These are phyloP conservation scores for Diaporthe batatas DNA, from an alignment of 2,329 filamentous ascomycete genomes.

Conservation along the genomic window DNA sequence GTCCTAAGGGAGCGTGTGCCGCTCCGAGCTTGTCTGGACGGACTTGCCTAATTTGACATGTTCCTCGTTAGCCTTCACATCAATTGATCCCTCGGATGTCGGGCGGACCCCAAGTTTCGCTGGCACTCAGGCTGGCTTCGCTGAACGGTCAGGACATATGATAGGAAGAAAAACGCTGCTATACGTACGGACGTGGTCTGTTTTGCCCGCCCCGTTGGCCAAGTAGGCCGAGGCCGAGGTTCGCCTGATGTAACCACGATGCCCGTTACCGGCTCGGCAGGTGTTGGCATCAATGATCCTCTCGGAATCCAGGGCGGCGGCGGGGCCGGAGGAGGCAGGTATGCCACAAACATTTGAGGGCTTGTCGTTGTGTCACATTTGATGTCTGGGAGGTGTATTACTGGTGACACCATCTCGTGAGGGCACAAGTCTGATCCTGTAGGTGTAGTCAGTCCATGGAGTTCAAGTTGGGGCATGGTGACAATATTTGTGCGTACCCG, in stretches of 20 bases:
- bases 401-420: background rate
- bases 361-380: background rate
- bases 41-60: background rate
- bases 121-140: background rate
- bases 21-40: background rate
- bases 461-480: background rate
- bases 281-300: background rate
- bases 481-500: too few relatives aligned
- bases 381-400: background rate
- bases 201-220: background rate
- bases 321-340: background rate
- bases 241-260: background rate
- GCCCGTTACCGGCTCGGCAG: background rate
- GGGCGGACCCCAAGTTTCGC: background rate
- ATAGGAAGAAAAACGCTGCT: background rate
- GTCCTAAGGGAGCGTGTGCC: background rate
- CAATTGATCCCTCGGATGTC: too few relatives aligned
- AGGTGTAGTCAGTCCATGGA: background rate
- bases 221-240: background rate
- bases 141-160: background rate
- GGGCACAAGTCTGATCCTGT: background rate
- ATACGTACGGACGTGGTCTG: background rate
- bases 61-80: background rate
- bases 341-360: background rate
- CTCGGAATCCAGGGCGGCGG: background rate